A percentile compares a stretch with the other conserved stretches of the same genome.
Evolutionary conservation across 2,329 filamentous ascomycete species (phyloP).

Genomic region (Botrytis squamosa): DNA sequence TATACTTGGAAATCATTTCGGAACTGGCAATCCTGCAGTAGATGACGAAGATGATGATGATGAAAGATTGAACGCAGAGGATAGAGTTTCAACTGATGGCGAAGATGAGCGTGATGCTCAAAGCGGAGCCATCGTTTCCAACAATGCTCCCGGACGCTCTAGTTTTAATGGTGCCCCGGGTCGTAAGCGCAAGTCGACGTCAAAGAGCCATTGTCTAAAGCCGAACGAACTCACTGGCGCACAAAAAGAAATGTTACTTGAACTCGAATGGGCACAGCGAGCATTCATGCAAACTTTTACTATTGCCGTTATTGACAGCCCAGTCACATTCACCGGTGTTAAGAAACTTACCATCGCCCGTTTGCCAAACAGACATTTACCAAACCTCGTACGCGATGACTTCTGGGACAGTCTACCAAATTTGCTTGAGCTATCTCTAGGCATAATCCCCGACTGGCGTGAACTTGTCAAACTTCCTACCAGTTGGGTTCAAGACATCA

Average conservation of each 20-base stretch:
- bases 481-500: slow-evolving; percentile 49
- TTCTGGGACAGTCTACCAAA: slow-evolving; percentile 61
- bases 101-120: not conserved
- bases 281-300: slow-evolving; percentile 68
- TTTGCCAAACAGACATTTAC: slow-evolving; percentile 60
- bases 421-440: slow-evolving; percentile 55
- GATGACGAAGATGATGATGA: slow-evolving; percentile 1
- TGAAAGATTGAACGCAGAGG: not conserved
- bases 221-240: slow-evolving; percentile 56
- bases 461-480: slow-evolving; percentile 53
- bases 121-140: not conserved
- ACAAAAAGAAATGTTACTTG: slow-evolving; percentile 68
- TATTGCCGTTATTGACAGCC: slow-evolving; percentile 62
- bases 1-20: not conserved
- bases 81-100: not conserved
- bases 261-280: slow-evolving; percentile 67
- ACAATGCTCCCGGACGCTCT: not conserved
- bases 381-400: slow-evolving; percentile 53
- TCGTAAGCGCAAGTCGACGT: slow-evolving; percentile 19
- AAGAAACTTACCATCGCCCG: slow-evolving; percentile 62
- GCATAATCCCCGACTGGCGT: slow-evolving; percentile 66
- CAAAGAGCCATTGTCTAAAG: slow-evolving; percentile 37
- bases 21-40: not conserved
- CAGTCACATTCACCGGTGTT: slow-evolving; percentile 51
- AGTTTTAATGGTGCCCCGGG: not conserved